Evolutionary conservation across 2,329 filamentous ascomycete genomes (phyloP).

Genomic region (Epichloe uncinata): DNA sequence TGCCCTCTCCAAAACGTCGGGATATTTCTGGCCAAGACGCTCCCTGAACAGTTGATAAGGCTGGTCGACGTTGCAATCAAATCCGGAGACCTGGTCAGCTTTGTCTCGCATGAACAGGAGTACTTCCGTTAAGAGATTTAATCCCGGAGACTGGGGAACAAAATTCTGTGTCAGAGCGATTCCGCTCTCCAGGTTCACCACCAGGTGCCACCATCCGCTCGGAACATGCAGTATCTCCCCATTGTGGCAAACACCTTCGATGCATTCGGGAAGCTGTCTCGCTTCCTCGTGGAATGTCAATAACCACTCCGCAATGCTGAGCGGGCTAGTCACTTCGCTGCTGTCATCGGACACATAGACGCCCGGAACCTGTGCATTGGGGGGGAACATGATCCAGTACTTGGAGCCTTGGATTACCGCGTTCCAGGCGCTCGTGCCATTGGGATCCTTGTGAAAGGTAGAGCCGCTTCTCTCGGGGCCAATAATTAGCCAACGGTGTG

Average conservation of each 20-base stretch:
- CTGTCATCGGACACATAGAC: slow-evolving; percentile 83
- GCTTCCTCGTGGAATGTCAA: slow-evolving; percentile 80
- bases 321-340: slow-evolving; percentile 82
- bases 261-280: slow-evolving; percentile 58
- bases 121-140: slow-evolving; percentile 55
- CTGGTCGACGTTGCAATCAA: slow-evolving; percentile 55
- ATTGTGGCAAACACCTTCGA: slow-evolving; percentile 70
- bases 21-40: slow-evolving; percentile 48
- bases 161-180: slow-evolving; percentile 95
- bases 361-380: slow-evolving; percentile 64
- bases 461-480: slow-evolving; percentile 78
- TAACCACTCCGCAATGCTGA: slow-evolving; percentile 96
- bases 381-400: slow-evolving; percentile 98
- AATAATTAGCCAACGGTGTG: slow-evolving; percentile 85
- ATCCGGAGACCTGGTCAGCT: slow-evolving; percentile 77
- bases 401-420: slow-evolving; percentile 81
- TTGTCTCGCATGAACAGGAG: slow-evolving; percentile 72
- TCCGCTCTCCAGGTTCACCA: slow-evolving; percentile 73
- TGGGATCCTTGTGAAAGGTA: slow-evolving; percentile 82
- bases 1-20: slow-evolving; percentile 53
- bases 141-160: slow-evolving; percentile 49
- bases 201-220: slow-evolving; percentile 92
- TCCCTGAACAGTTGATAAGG: slow-evolving; percentile 65
- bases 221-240: slow-evolving; percentile 90
- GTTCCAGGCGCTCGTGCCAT: slow-evolving; percentile 77